Evolutionary conservation across 179 eudicot species (phyloP), one percentile per base, ranked within the genome.

Genomic region (Beta corolliflora): DNA sequence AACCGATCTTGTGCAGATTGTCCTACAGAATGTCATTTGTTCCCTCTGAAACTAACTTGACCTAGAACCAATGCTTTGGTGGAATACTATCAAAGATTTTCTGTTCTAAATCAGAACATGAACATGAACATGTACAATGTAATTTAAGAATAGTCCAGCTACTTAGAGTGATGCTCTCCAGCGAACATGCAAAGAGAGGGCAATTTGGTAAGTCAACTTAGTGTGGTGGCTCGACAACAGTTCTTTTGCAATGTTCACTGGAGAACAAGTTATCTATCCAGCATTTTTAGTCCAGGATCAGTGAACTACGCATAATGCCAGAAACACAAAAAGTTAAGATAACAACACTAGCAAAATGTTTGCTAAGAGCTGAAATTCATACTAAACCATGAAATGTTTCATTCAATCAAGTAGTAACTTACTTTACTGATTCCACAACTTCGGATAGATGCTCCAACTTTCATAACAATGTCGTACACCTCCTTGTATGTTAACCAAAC

Each of bases 401-500:
- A 76, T 7, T 2, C 23, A 5, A 15, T 36, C 16, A 58, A n/a
- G 54, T 55, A 58, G 36, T 15, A 67, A 76, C 88, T 85, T 84
- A 94, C 99, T 79, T 92, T 89, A 41, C 21, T 76, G 82, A 91
- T 83, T 55, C 97, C 95, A 80, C 94, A 85, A 77, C 86, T 68
- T 48, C 91, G 92, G 71, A 95, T 91, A 76, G 99, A 95, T 74
- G 90, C 91, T 83, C 94, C 98, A 75, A 94, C 88, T 78, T 88
- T 85, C 72, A 89, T 73, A 15, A 95, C 99, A 65, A 84, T 68
- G 79, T 90, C 85, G 78, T 91, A 88, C 4, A 90, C 99, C 11
- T 92, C 93, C 79, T 89, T 83, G 85, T 95, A 95, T 61, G 95
- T 93, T 78, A 91, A 76, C 98, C 98, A 95, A 54, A 72, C 89